Evolutionary conservation across 169 alveolate species (phyloP).

Genomic region (Ichthyophthirius multifiliis): DNA sequence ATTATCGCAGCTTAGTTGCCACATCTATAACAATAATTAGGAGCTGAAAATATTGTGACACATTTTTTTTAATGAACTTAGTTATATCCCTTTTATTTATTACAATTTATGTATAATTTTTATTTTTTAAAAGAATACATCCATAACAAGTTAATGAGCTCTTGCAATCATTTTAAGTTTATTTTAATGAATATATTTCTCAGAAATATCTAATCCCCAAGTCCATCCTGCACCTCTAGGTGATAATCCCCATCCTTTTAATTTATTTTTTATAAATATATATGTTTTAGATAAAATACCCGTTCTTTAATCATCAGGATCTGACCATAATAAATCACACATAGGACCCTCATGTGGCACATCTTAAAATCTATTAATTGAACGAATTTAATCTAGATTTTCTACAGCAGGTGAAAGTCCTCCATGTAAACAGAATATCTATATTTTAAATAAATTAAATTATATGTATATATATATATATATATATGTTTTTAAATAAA

Average conservation of each 20-base stretch:
- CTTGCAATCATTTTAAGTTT: conserved; percentile 69
- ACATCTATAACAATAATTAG: conserved; percentile 98
- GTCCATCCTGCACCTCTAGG: conserved; percentile 88
- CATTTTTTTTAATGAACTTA: conserved; percentile 89
- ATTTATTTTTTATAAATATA: background rate
- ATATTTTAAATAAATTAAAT: background rate
- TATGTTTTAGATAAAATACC: conserved; percentile 29
- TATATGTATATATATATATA: background rate
- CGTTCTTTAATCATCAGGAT: conserved; percentile 74
- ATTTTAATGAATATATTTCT: conserved; percentile 75
- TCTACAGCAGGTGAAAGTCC: conserved; percentile 72
- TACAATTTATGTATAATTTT: background rate
- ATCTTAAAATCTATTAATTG: conserved; percentile 79
- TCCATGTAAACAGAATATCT: conserved; percentile 73
- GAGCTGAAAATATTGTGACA: conserved; percentile 98
- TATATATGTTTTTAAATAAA: background rate
- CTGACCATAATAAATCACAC: conserved; percentile 76
- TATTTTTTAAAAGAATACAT: conserved; percentile 72
- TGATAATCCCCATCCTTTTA: conserved; percentile 77
- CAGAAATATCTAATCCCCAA: conserved; percentile 79
- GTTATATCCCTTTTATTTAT: conserved; percentile 58
- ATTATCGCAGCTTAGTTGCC: conserved; percentile 99
- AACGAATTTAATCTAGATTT: conserved; percentile 47
- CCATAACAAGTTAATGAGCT: conserved; percentile 87
- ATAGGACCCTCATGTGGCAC: conserved; percentile 71